Evolutionary conservation across 768 basidiomycete genomes (phyloP).

Genomic region (Nidularia sp.): DNA sequence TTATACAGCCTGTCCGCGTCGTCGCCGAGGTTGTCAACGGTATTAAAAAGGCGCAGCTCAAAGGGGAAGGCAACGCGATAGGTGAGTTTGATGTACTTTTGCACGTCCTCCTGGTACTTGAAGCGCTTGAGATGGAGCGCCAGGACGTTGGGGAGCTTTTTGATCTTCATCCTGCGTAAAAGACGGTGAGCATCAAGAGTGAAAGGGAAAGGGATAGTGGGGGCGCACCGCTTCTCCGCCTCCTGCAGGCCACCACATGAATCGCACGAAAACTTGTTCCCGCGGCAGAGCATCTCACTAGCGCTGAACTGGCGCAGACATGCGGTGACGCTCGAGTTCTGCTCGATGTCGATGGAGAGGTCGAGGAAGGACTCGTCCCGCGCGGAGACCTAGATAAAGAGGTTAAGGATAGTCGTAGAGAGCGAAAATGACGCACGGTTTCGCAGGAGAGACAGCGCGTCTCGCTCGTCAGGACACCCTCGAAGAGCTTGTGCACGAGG

Average conservation of each 20-base stretch:
- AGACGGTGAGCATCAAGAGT: slow-evolving; percentile 4
- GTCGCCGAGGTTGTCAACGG: slow-evolving; percentile 87
- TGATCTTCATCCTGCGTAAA: slow-evolving; percentile 89
- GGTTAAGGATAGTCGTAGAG: slow-evolving; percentile 5
- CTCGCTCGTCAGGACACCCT: slow-evolving; percentile 93
- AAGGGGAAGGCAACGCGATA: slow-evolving; percentile 97
- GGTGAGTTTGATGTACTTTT: slow-evolving; percentile 89
- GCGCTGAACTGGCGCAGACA: slow-evolving; percentile 96
- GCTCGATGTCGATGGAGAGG: slow-evolving; percentile 98
- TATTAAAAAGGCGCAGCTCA: slow-evolving; percentile 94
- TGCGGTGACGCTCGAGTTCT: slow-evolving; percentile 94
- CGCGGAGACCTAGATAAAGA: slow-evolving; percentile 66
- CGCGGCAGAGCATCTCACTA: slow-evolving; percentile 96
- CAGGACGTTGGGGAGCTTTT: slow-evolving; percentile 90
- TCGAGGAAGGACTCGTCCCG: slow-evolving; percentile 97
- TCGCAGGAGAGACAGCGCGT: slow-evolving; percentile 98
- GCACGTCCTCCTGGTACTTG: slow-evolving; percentile 94
- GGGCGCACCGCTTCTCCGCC: slow-evolving; percentile 87
- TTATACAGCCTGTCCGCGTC: slow-evolving; percentile 92
- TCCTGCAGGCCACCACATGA: slow-evolving; percentile 95
- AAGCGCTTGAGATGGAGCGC: slow-evolving; percentile 97
- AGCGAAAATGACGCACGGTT: slow-evolving; percentile 56
- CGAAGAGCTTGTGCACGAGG: slow-evolving; percentile 88
- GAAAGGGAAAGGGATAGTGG: slow-evolving; percentile 3
- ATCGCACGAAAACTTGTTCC: slow-evolving; percentile 98